Conservation (phyloP, 306 rosid genomes). For the Quercus suber region DNA sequence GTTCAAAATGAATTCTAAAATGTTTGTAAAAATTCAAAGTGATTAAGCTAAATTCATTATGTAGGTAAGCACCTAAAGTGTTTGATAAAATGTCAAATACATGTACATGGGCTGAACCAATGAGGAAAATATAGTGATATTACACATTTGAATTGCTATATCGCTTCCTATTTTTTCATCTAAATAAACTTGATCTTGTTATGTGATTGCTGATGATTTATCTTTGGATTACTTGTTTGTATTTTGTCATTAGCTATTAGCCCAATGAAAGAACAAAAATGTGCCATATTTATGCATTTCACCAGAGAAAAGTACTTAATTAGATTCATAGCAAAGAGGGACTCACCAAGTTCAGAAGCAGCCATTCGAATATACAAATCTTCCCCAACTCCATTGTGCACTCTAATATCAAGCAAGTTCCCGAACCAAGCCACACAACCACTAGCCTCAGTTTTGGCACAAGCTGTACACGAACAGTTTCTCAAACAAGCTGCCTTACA, state of each 20-base stretch:
- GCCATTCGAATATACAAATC: slow-evolving; percentile 37
- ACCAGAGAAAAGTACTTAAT: background rate
- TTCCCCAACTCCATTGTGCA: slow-evolving; percentile 26
- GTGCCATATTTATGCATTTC: background rate
- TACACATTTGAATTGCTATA: no score
- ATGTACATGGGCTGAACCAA: no score
- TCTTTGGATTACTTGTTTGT: no score
- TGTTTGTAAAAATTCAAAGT: no score
- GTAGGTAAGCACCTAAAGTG: no score
- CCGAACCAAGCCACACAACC: slow-evolving; percentile 44
- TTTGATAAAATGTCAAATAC: no score
- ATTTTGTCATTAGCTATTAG: no score
- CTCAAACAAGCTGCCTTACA: slow-evolving; percentile 35
- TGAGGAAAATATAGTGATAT: no score
- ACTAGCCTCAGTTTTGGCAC: slow-evolving; percentile 26
- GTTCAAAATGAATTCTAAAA: background rate
- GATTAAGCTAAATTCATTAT: no score
- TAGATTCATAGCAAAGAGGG: background rate
- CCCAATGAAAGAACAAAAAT: background rate
- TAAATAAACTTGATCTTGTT: no score
- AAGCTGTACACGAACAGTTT: slow-evolving; percentile 45
- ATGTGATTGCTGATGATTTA: no score
- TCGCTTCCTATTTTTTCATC: no score
- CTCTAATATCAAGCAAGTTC: slow-evolving; percentile 32
- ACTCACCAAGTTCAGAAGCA: slow-evolving; percentile 38